Conservation (phyloP, 192 early-diverging fungal genomes). For the Paraglomus occultum region DNA sequence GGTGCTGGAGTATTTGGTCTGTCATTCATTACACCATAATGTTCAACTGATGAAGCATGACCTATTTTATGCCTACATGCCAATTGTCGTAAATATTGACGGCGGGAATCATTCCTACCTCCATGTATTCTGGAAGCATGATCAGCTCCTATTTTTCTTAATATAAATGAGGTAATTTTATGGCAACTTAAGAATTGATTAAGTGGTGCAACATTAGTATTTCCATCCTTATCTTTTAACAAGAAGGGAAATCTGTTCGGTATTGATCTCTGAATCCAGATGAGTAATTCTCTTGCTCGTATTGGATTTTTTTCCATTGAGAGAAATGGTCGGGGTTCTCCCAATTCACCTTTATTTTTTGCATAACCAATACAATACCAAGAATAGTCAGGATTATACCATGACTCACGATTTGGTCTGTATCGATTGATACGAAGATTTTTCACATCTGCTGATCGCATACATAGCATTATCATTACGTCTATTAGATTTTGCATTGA, state of each 20-base stretch:
- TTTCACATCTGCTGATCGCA: constrained; percentile 6
- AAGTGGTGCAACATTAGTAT: constrained; percentile 18
- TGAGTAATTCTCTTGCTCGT: constrained; percentile 14
- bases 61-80: neutral
- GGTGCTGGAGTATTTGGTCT: neutral
- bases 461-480: constrained; percentile 12
- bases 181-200: constrained; percentile 19
- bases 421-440: constrained; percentile 15
- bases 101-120: neutral
- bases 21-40: neutral
- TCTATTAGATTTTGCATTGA: constrained; percentile 22
- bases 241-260: neutral
- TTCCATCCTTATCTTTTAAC: constrained; percentile 14
- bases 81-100: neutral
- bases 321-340: constrained; percentile 6
- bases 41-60: neutral
- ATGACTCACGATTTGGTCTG: constrained; percentile 11
- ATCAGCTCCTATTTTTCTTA: constrained; percentile 15
- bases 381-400: constrained; percentile 16
- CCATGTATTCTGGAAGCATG: neutral
- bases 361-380: constrained; percentile 1
- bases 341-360: constrained; percentile 17
- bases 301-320: constrained; percentile 19
- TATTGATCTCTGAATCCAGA: constrained; percentile 11
- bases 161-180: constrained; percentile 18